These are phyloP conservation scores for Cadophora sp. DNA, from an alignment of 2,329 filamentous ascomycete species.

Conservation along the genomic window DNA sequence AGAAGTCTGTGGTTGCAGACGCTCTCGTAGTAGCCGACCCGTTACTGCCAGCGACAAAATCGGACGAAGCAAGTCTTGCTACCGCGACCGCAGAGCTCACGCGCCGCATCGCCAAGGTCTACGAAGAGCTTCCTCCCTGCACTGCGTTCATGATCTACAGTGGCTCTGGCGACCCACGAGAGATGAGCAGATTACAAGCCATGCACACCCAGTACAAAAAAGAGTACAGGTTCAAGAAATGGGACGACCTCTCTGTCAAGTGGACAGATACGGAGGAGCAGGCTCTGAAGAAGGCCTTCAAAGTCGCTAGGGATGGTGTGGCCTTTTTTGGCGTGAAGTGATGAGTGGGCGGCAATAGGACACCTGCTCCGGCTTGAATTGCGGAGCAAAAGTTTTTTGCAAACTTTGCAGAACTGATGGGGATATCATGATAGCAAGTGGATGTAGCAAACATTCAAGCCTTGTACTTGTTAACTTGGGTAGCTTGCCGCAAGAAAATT, in stretches of 20 bases:
- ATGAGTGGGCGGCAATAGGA: slow-evolving; percentile 19
- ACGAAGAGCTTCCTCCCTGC: slow-evolving; percentile 66
- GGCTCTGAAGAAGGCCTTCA: slow-evolving; percentile 62
- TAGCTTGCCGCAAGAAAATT: not conserved
- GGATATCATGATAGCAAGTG: not conserved
- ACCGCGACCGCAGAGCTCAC: slow-evolving; percentile 39
- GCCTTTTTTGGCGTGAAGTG: slow-evolving; percentile 71
- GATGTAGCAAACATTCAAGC: not conserved
- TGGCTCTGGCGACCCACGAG: slow-evolving; percentile 71
- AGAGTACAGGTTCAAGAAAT: slow-evolving; percentile 71
- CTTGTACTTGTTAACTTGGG: not conserved
- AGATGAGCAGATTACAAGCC: slow-evolving; percentile 67
- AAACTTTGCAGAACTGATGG: not conserved
- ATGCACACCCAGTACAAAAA: slow-evolving; percentile 66
- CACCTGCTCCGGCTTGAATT: not conserved
- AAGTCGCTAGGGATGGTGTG: slow-evolving; percentile 65
- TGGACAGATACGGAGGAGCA: slow-evolving; percentile 74
- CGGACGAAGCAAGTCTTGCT: slow-evolving; percentile 31
- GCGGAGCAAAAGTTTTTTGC: too few species aligned
- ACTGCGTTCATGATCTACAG: slow-evolving; percentile 70
- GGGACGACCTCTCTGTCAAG: slow-evolving; percentile 70
- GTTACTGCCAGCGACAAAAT: slow-evolving; percentile 11
- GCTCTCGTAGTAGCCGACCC: not conserved
- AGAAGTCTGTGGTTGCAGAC: not conserved
- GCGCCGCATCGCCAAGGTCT: slow-evolving; percentile 59